Evolutionary conservation across 345 rosid genomes (phyloP).

Genomic region (Excoecaria cochinchinensis): DNA sequence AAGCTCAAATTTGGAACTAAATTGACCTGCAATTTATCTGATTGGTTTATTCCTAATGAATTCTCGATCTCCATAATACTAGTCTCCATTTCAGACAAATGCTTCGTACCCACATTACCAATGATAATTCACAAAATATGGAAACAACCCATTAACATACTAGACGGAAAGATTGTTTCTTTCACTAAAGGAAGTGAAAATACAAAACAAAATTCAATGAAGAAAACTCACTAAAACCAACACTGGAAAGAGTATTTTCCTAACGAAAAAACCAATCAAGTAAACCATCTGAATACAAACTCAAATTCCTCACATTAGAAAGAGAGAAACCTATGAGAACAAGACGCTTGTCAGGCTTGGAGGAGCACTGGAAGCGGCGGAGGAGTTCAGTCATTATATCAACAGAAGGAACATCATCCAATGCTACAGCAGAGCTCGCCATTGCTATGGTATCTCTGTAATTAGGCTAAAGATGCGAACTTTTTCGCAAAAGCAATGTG

Average conservation of each 20-base stretch:
- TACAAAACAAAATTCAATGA: not conserved
- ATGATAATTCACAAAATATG: not conserved
- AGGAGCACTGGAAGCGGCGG: slow-evolving; percentile 86
- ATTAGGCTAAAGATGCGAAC: not conserved
- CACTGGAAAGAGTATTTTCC: not conserved
- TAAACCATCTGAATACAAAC: slow-evolving; percentile 17
- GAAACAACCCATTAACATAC: not conserved
- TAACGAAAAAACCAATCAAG: slow-evolving; percentile 37
- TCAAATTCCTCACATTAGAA: not conserved
- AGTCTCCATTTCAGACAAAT: too few species aligned
- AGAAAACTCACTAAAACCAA: not conserved
- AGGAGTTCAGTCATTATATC: slow-evolving; percentile 90
- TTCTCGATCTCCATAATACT: too few species aligned
- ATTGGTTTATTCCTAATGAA: too few species aligned
- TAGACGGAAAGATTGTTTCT: not conserved
- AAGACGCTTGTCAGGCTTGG: slow-evolving; percentile 92
- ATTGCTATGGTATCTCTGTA: slow-evolving; percentile 12
- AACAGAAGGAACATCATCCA: slow-evolving; percentile 79
- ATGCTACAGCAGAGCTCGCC: slow-evolving; percentile 48
- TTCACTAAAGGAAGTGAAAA: not conserved
- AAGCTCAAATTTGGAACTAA: too few species aligned
- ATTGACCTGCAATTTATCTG: too few species aligned
- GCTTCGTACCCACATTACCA: too few species aligned
- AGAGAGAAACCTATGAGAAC: slow-evolving; percentile 59
- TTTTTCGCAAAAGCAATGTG: too few species aligned